Evolutionary conservation across 495 filamentous ascomycete genomes (phyloP).

Genomic region (Penicillium roqueforti): DNA sequence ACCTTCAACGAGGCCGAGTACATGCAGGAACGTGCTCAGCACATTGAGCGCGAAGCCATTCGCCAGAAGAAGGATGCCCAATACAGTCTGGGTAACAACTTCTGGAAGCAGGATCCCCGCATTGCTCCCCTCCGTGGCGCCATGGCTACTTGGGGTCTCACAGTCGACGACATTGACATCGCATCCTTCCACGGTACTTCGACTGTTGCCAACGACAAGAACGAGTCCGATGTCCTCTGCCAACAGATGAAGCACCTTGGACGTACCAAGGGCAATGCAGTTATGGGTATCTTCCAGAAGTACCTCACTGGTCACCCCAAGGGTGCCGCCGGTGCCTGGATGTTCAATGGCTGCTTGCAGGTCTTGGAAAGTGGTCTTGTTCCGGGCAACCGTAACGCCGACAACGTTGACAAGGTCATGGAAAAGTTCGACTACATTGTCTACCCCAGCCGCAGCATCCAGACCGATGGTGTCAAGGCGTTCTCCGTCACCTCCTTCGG

Average conservation of each 20-base stretch:
- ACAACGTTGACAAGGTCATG: conserved; percentile 94
- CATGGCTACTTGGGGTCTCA: conserved; percentile 95
- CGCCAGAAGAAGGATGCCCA: conserved; percentile 90
- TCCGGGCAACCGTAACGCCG: conserved; percentile 95
- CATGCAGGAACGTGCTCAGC: conserved; percentile 73
- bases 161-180: conserved; percentile 90
- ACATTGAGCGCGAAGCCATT: conserved; percentile 83
- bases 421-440: conserved; percentile 97
- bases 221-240: conserved; percentile 96
- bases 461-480: conserved; percentile 96
- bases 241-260: conserved; percentile 95
- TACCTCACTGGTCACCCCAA: conserved; percentile 98
- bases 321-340: conserved; percentile 98
- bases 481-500: conserved; percentile 99
- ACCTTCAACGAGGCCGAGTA: conserved; percentile 78
- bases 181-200: conserved; percentile 99
- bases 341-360: conserved; percentile 97
- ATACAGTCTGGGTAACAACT: conserved; percentile 89
- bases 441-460: conserved; percentile 90
- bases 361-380: conserved; percentile 90
- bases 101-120: conserved; percentile 92
- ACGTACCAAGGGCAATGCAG: conserved; percentile 89
- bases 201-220: conserved; percentile 99
- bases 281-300: conserved; percentile 98
- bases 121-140: conserved; percentile 95